Evolutionary conservation across 192 early-diverging fungal genomes (phyloP), one percentile per base, ranked within the genome.

Genomic region (Podila clonocystis): DNA sequence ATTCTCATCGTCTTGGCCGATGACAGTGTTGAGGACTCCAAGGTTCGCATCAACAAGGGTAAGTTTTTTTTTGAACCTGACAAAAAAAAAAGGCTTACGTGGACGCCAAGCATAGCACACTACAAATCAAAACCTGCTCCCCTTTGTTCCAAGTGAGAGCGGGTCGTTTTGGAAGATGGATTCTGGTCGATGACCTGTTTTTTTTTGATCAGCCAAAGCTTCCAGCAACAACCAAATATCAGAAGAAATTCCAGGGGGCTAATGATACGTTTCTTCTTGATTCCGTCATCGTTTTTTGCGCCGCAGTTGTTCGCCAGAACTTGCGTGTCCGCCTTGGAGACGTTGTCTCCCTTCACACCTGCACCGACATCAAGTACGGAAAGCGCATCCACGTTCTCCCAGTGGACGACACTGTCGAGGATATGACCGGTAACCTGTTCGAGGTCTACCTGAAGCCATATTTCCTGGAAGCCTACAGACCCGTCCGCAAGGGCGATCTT

Each of bases 361-460:
- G 89, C 82, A 82, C 90, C 52, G 94, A 95, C 82, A 95, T 95
- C 87, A 91, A 94, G 84, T 94, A 95, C 83, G 94, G 93, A 60
- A 89, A 90, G 83, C 93, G 92, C 71, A 93, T 95, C 76, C 94
- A 95, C 70, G 91, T 95, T 57, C 85, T 94, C 62, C 94, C 94
- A 50, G 93, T 95, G 58, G 94, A 95, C 82, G 94, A 95, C 79
- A 93, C 94, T 50, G 86, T 95, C 61, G 94, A 95, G 85, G 94
- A 93, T 50, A 80, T 95, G 61, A 90, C 92, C 9, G 94, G 93
- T 48, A 94, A 95, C 82, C 89, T 95, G 74, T 95, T 95, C 78
- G 94, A 95, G 76, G 89, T 92, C 62, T 95, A 90, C 82, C 87
- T 95, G 60, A 95, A 95, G 85, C 94, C 94, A 9, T 95, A 95